phyloP scores from a whole-genome alignment of 2,329 filamentous ascomycete species.

The Coleophoma cylindrospora region DNA sequence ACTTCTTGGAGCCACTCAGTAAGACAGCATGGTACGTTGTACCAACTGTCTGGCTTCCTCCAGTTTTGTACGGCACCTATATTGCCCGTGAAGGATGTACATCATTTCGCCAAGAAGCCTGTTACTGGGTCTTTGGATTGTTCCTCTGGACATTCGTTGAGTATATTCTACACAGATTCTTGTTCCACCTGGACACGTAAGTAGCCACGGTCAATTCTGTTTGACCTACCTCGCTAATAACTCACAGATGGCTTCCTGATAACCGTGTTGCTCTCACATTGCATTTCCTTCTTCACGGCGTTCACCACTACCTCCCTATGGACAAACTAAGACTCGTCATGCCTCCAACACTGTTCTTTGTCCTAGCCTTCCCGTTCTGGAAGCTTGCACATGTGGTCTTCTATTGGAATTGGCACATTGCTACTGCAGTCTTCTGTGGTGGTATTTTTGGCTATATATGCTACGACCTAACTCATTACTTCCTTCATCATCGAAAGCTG shows the following conservation, averaged over 20 bases:
- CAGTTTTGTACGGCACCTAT: constrained; percentile 66
- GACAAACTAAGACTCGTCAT: constrained; percentile 96
- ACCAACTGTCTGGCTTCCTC: constrained; percentile 80
- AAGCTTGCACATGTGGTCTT: constrained; percentile 81
- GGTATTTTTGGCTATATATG: constrained; percentile 93
- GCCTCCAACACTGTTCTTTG: constrained; percentile 84
- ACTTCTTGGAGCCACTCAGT: constrained; percentile 96
- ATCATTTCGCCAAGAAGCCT: constrained; percentile 38
- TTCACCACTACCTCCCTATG: constrained; percentile 99
- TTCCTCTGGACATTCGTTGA: constrained; percentile 86
- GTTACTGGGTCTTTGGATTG: constrained; percentile 67
- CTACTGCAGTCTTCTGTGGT: constrained; percentile 74
- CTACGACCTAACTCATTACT: constrained; percentile 98
- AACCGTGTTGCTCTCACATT: constrained; percentile 80
- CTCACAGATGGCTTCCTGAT: constrained; percentile 73
- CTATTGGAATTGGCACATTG: constrained; percentile 79
- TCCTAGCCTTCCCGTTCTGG: constrained; percentile 86
- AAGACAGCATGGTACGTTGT: constrained; percentile 94
- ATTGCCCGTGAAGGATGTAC: constrained; percentile 58
- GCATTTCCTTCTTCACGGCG: constrained; percentile 92
- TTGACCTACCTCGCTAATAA: constrained; percentile 21
- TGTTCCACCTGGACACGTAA: constrained; percentile 93
- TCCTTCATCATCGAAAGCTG: constrained; percentile 91
- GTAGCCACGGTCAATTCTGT: constrained; percentile 27
- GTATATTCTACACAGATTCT: constrained; percentile 80